Evolutionary conservation across 352 stramenopile species (phyloP).

Genomic region (Aphanomyces euteiches): DNA sequence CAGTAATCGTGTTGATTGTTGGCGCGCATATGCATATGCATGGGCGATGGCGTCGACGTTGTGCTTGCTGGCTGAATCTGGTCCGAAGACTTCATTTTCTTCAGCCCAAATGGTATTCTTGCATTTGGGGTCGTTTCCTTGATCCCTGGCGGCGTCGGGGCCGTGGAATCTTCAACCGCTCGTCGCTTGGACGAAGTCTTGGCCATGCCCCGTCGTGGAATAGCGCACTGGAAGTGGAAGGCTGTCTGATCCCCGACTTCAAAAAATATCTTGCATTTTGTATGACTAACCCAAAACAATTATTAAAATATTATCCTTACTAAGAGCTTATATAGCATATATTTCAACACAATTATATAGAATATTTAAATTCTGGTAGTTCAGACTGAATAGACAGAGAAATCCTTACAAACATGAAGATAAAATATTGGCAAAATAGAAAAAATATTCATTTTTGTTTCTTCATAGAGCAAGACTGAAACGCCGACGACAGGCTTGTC

Average conservation of each 20-base stretch:
- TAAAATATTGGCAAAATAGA: slow-evolving; percentile 4
- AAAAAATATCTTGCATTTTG: slow-evolving; percentile 15
- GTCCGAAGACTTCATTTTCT: slow-evolving; percentile 28
- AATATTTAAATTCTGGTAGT: too few relatives aligned
- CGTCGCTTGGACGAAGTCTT: slow-evolving; percentile 16
- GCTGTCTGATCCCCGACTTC: neutral
- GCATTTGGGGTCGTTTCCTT: slow-evolving; percentile 4
- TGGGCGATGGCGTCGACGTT: slow-evolving; percentile 18
- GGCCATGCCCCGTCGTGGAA: slow-evolving; percentile 9
- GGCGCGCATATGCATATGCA: slow-evolving; percentile 2
- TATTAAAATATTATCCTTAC: neutral
- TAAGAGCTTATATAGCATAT: too few relatives aligned
- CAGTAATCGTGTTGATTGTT: slow-evolving; percentile 12
- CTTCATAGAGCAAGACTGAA: neutral
- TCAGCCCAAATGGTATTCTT: neutral
- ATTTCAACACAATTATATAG: too few relatives aligned
- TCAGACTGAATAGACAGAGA: too few relatives aligned
- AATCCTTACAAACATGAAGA: neutral
- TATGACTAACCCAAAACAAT: neutral
- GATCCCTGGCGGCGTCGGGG: neutral
- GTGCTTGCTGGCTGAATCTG: slow-evolving; percentile 23
- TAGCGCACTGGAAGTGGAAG: slow-evolving; percentile 9
- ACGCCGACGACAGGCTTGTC: too few relatives aligned
- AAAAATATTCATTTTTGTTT: slow-evolving; percentile 1
- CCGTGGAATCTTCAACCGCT: neutral